phyloP scores from a whole-genome alignment of 108 stramenopile species.

The Cyclotella baltica region DNA sequence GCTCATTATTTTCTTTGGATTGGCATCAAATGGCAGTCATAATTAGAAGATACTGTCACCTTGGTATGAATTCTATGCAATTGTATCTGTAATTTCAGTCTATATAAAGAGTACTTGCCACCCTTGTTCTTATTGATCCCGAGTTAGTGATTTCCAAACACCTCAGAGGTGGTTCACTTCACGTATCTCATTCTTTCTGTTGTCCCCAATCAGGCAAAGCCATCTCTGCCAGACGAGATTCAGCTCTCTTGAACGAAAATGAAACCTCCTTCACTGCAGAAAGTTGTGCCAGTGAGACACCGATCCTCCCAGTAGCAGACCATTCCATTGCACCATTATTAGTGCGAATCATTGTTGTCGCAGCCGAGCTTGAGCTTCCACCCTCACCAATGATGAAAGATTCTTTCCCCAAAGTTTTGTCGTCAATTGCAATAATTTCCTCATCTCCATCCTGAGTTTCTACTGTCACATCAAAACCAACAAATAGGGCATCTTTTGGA shows the following conservation, averaged over 20 bases:
- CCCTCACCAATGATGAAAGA: constrained; percentile 45
- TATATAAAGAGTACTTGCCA: no score
- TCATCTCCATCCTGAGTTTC: constrained; percentile 56
- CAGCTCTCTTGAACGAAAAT: constrained; percentile 56
- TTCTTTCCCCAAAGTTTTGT: constrained; percentile 12
- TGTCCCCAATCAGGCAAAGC: constrained; percentile 33
- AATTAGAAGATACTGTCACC: no score
- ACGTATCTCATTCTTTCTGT: no score
- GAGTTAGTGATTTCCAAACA: no score
- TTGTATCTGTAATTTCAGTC: no score
- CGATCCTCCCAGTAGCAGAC: constrained; percentile 57
- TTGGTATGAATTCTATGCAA: no score
- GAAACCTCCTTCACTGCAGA: constrained; percentile 54
- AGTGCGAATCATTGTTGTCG: constrained; percentile 49
- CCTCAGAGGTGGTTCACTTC: no score
- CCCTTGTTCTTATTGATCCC: no score
- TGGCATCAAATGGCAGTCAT: no score
- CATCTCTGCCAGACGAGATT: constrained; percentile 52
- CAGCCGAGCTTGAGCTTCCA: constrained; percentile 54
- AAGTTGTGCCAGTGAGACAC: constrained; percentile 55
- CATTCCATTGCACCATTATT: constrained; percentile 47
- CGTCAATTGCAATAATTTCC: constrained; percentile 45
- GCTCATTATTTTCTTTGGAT: no score
- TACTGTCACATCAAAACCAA: constrained; percentile 50
- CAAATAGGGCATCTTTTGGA: constrained; percentile 46